Evolutionary conservation across 768 basidiomycete genomes (phyloP), one percentile per base, ranked within the genome.

Genomic region (Kwoniella sp.): DNA sequence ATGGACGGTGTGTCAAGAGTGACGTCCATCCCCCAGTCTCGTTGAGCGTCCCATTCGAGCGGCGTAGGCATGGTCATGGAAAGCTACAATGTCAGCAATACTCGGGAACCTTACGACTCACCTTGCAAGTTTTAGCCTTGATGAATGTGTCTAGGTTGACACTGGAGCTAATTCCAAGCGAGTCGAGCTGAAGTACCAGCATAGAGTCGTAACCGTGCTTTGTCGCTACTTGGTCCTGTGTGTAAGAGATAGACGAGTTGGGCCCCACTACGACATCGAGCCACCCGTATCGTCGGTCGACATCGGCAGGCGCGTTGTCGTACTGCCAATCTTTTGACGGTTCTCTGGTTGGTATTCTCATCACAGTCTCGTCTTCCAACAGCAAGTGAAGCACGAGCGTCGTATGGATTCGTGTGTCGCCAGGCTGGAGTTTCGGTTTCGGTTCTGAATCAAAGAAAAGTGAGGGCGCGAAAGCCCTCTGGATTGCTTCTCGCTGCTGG

Each of bases 291-390:
- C 64, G 67, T 66, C 84, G 84, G 61, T 69, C 69, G 3, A 56
- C 60, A 26, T 73, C 67, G 5, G 64, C 46, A 4, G 55, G 46
- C 15, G 62, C 49, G 49, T 86, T 87, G 76, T 97, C 95, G 88
- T 89, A 97, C 77, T 88, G 86, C 95, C 95, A 98, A 78, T 97
- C 90, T 89, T 98, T 97, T 0, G 92, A 96, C 0, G 87, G 80
- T 80, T 98, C 95, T 10, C 92, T 86, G 61, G 94, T 94, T 2
- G 95, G 95, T n/a, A 96, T 82, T 46, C 90, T 85, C 10, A 97
- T 73, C 0, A 85, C 86, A 0, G 91, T 90, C 25, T 88, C 85
- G 54, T 90, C 88, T 9, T 87, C 84, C 47, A 98, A 82, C 77
- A 92, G 90, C 24, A 96, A 78, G 68, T 91, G 90, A 4, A 97